These are phyloP conservation scores for Lipomyces kockii DNA, from an alignment of 805 yeast species.

Conservation along the genomic window DNA sequence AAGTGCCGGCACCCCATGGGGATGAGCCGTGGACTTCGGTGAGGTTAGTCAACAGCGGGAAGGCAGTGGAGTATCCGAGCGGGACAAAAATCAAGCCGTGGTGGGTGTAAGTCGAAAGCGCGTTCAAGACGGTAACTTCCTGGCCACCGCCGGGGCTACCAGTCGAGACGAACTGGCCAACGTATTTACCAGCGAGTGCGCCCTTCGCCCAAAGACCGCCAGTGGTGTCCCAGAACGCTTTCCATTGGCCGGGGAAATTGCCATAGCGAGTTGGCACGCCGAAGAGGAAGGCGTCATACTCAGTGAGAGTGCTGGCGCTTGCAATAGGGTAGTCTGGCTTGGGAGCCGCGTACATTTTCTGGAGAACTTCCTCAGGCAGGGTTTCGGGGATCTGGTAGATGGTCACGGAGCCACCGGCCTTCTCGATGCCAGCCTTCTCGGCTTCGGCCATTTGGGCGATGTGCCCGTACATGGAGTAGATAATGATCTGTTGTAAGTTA, in stretches of 20 bases:
- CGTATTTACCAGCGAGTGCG: slow-evolving; percentile 72
- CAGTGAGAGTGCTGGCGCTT: slow-evolving; percentile 58
- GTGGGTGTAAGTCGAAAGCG: slow-evolving; percentile 69
- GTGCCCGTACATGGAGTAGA: slow-evolving; percentile 82
- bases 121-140: slow-evolving; percentile 68
- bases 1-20: slow-evolving; percentile 85
- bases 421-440: slow-evolving; percentile 67
- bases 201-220: slow-evolving; percentile 78
- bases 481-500: slow-evolving; percentile 48
- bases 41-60: slow-evolving; percentile 57
- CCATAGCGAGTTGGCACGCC: slow-evolving; percentile 91
- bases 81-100: slow-evolving; percentile 84
- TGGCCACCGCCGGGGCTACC: slow-evolving; percentile 85
- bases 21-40: slow-evolving; percentile 78
- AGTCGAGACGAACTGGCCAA: slow-evolving; percentile 72
- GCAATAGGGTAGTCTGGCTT: slow-evolving; percentile 70
- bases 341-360: slow-evolving; percentile 61
- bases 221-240: slow-evolving; percentile 75
- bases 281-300: slow-evolving; percentile 79
- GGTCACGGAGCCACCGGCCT: slow-evolving; percentile 71
- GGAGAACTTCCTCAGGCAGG: slow-evolving; percentile 61
- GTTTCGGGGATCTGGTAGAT: slow-evolving; percentile 81
- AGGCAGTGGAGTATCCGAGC: slow-evolving; percentile 69
- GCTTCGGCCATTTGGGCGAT: slow-evolving; percentile 68
- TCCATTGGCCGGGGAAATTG: slow-evolving; percentile 76